Evolutionary conservation across 2,329 filamentous ascomycete genomes (phyloP), one percentile per base, ranked within the genome.

Genomic region (Xylariaceae sp.): DNA sequence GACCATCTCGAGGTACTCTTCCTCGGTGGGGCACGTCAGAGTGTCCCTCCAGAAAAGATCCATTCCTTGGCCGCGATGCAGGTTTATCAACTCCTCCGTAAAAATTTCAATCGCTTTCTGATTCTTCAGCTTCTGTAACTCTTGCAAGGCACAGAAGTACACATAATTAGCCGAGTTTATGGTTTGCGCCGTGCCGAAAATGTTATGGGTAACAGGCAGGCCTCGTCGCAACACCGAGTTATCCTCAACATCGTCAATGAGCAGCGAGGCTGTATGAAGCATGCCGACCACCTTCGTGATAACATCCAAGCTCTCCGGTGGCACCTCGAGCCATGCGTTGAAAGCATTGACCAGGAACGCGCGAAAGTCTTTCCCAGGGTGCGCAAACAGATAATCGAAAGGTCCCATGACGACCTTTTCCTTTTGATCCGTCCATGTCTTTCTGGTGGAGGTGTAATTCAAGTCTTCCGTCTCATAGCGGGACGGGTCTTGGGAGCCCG

Each of bases 1-100:
- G 10, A 96, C 91, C 91, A 96, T 96, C 72, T 96, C 89, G n/a
- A 96, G 82, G 75, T 96, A 96, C 75, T 96, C 91, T 63, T 92
- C 89, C 74, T 95, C 91, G 48, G 84, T 89, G 14, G 91, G 91
- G 73, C 90, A 93, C 19, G 88, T 93, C 57, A 95, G 78, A 21
- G 87, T 91, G 74, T 95, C 90, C 54, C 90, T 83, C 91, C 92
- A 96, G 77, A 90, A 95, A 40, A 96, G 81, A 66, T 96, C 92
- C 89, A 96, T 93, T 62, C 91, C 91, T 74, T 96, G 91, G 19
- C 91, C 91, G 26, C 90, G 81, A 73, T 96, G 91, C 48, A 96
- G 83, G 71, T 95, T 92, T 60, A 93, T 75, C 29, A 96, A 81
- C 76, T 96, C 91, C 60, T 95, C 90, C 16, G 88, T 88, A 68